These are phyloP conservation scores for Eimeria zaria DNA, from an alignment of 169 alveolate genomes.

Conservation along the genomic window DNA sequence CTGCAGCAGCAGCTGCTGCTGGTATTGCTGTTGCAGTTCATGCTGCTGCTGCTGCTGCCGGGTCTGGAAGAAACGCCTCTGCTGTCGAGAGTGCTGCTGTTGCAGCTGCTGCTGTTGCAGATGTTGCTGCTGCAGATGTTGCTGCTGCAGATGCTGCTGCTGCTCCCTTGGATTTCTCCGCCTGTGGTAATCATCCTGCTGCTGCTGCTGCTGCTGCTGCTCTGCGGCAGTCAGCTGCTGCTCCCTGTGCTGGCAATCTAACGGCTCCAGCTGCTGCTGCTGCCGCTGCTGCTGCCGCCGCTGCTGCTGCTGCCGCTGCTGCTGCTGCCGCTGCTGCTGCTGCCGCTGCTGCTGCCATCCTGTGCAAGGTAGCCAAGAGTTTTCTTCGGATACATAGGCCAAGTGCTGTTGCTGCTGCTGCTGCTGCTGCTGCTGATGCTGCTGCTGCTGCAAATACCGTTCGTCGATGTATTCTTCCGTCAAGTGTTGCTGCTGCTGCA, in stretches of 20 bases:
- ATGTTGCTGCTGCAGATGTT: background rate
- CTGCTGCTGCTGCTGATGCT: conserved; percentile 27
- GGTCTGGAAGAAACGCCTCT: too few relatives aligned
- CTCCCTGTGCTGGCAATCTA: background rate
- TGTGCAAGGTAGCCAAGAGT: background rate
- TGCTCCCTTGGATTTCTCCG: background rate
- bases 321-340: conserved; percentile 6
- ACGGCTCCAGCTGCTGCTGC: conserved; percentile 1
- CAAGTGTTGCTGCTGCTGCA: background rate
- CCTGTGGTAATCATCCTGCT: background rate
- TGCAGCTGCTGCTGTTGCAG: background rate
- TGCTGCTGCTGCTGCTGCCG: background rate
- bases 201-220: conserved; percentile 24
- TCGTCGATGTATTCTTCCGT: too few relatives aligned
- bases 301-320: background rate
- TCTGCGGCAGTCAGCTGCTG: conserved; percentile 10
- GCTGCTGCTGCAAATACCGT: background rate
- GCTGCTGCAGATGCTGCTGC: background rate
- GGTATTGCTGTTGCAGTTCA: background rate
- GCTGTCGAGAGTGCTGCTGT: background rate
- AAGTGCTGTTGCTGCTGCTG: background rate
- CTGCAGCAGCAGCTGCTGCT: too few relatives aligned
- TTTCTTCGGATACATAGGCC: background rate
- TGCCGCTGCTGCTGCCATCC: background rate
- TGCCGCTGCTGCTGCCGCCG: background rate